Conservation (phyloP, 306 rosid genomes). For the Oemleria cerasiformis region DNA sequence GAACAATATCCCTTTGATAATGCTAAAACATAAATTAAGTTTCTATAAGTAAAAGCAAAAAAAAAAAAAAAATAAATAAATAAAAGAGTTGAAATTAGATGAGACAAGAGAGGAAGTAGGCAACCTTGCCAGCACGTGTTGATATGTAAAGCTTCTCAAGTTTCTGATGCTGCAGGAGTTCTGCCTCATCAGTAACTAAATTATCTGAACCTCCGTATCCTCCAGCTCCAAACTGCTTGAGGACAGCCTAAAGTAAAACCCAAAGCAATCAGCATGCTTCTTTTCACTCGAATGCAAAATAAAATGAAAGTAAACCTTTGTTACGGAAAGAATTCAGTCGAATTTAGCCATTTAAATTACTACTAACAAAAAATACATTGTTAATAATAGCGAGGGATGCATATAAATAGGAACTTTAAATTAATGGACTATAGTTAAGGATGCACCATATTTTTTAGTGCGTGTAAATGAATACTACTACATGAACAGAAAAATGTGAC, state of each 20-base stretch:
- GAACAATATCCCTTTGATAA: slow-evolving; percentile 96
- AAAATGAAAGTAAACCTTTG: not conserved
- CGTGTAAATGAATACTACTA: not conserved
- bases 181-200: slow-evolving; percentile 76
- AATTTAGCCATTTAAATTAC: not conserved
- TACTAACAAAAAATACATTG: not conserved
- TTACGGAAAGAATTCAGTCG: not conserved
- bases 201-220: slow-evolving; percentile 95
- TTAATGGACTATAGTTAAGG: not conserved
- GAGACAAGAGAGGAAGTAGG: slow-evolving; percentile 29
- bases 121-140: slow-evolving; percentile 96
- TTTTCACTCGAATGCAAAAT: not conserved
- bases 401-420: not conserved
- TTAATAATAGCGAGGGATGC: not conserved
- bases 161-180: slow-evolving; percentile 83
- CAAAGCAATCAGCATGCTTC: slow-evolving; percentile 20
- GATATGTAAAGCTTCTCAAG: slow-evolving; percentile 96
- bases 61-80: not conserved
- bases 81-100: slow-evolving; percentile 12
- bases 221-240: slow-evolving; percentile 95
- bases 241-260: slow-evolving; percentile 70
- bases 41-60: slow-evolving; percentile 16
- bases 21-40: slow-evolving; percentile 50
- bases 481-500: not conserved
- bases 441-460: not conserved